Evolutionary conservation across 2,329 filamentous ascomycete genomes (phyloP), one percentile per base, ranked within the genome.

Genomic region (Pseudocercospora ulei): DNA sequence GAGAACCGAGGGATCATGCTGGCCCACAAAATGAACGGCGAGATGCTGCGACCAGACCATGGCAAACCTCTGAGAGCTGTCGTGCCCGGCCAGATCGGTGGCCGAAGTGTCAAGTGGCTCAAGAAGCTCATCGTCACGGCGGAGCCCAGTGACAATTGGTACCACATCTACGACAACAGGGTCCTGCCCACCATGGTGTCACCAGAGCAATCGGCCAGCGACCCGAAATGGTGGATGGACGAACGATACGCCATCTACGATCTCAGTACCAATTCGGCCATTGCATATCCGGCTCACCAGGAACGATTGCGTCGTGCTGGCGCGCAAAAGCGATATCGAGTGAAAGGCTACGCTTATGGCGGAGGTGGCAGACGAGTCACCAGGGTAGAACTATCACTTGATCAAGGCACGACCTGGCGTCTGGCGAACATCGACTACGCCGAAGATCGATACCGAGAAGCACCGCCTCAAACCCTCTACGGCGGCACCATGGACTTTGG

Each of bases 191-290:
- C 85, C 0, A 87, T 78, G 72, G 71, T 94, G 9, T 80, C 78
- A 7, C 85, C 87, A 0, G 85, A 93, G 50, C 78, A 80, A 56
- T 80, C 82, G 42, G 78, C 78, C 1, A 74, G 80, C 46, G 68
- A 86, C 37, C 74, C 76, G 0, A 73, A 79, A 13, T 83, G 78
- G 65, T 95, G 87, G 87, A 79, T 68, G 53, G 87, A 95, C 57
- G 86, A 94, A 48, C 73, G 83, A 44, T 93, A 94, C 55, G 85
- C 85, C 12, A 94, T 95, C 44, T 93, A 94, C 58, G 87, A 94
- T 52, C 71, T 95, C 5, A 92, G 82, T 52, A 78, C 81, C 9
- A 95, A 95, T 54, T 88, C 83, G 11, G 85, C 81, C 4, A 80
- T 78, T 25, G 84, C 76, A 24, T 83, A 78, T 55, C 87, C 87